phyloP scores from a whole-genome alignment of 768 basidiomycete genomes.

The Kwoniella sp. region DNA sequence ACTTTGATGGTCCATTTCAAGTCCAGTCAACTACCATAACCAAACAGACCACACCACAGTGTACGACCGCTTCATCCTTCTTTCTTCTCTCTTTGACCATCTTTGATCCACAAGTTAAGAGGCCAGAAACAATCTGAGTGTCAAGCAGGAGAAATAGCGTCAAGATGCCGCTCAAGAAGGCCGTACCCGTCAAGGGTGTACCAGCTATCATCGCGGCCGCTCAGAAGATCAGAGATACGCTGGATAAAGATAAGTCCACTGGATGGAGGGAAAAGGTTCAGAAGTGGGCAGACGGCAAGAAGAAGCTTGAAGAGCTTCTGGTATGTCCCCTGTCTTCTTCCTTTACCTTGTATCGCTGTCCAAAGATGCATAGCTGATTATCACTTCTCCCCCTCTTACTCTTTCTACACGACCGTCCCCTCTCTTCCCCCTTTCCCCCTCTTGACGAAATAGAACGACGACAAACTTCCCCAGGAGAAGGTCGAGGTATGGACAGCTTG shows the following conservation, averaged over 20 bases:
- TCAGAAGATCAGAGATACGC: neutral
- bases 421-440: too few relatives aligned
- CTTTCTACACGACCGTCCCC: too few relatives aligned
- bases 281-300: conserved; percentile 8
- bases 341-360: too few relatives aligned
- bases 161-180: neutral
- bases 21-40: neutral
- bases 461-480: neutral
- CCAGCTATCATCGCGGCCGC: neutral
- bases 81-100: neutral
- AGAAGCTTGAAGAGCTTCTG: neutral
- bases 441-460: conserved; percentile 1
- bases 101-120: too few relatives aligned
- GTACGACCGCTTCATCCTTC: too few relatives aligned
- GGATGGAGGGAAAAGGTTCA: conserved; percentile 1
- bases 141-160: too few relatives aligned
- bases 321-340: neutral
- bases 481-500: neutral
- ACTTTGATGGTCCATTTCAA: conserved; percentile 1
- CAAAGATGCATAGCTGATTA: too few relatives aligned
- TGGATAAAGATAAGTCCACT: conserved; percentile 7
- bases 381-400: too few relatives aligned
- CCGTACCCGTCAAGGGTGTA: neutral
- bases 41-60: too few relatives aligned
- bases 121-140: too few relatives aligned